phyloP scores from a whole-genome alignment of 495 filamentous ascomycete genomes.

The Tuber magnatum region DNA sequence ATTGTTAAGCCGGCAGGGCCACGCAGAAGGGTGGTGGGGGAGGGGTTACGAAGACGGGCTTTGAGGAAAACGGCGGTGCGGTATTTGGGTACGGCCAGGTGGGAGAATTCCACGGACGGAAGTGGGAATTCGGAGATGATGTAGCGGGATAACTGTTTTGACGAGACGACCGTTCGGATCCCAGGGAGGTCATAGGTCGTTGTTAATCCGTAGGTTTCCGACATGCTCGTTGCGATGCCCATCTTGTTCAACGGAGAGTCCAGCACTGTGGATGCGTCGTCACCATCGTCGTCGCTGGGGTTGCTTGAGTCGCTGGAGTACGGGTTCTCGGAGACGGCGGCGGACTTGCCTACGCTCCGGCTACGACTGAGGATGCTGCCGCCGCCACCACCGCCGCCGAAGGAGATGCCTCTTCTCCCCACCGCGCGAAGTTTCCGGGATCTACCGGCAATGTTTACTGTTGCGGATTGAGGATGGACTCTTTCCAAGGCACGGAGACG shows the following conservation, averaged over 20 bases:
- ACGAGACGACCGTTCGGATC: conserved; percentile 46
- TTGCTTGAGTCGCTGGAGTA: conserved; percentile 12
- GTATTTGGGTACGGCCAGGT: conserved; percentile 56
- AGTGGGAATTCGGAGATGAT: conserved; percentile 46
- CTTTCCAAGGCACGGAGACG: not conserved
- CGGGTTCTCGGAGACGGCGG: not conserved
- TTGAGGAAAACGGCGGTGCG: conserved; percentile 60
- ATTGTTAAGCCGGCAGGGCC: conserved; percentile 59
- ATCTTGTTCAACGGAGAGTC: conserved; percentile 20
- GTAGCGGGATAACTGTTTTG: conserved; percentile 44
- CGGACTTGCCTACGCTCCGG: not conserved
- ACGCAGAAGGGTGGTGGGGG: conserved; percentile 53
- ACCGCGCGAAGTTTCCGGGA: not conserved
- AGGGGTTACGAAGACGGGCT: conserved; percentile 55
- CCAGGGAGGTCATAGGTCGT: conserved; percentile 53
- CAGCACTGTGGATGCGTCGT: not conserved
- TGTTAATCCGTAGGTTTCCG: conserved; percentile 45
- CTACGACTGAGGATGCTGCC: not conserved
- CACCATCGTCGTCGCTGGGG: conserved; percentile 11
- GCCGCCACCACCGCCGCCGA: not conserved
- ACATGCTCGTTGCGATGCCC: conserved; percentile 15
- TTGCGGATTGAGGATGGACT: not conserved
- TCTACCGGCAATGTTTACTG: not conserved
- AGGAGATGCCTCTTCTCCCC: not conserved
- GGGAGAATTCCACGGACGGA: conserved; percentile 41